Evolutionary conservation across 768 basidiomycete genomes (phyloP), one percentile per base, ranked within the genome.

Genomic region (Boletus rubropictus): DNA sequence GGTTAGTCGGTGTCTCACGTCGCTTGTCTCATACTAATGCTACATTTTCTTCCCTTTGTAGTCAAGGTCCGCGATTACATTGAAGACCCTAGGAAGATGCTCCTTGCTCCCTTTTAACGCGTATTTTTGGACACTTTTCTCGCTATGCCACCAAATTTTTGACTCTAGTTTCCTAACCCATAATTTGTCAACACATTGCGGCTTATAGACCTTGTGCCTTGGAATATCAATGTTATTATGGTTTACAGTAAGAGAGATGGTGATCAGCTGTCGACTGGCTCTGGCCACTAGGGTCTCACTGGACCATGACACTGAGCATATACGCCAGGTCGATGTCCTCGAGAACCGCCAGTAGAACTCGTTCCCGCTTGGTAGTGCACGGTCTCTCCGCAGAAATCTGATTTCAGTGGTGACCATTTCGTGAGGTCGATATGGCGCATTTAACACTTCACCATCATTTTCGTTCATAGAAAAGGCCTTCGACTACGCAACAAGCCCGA

Each of bases 81-180:
- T 49, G 91, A 97, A 68, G 91, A 95, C 70, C 90, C 92, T n/a
- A 74, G 85, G 54, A 87, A 86, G 75, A 94, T 94, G 89, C 72
- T 89, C 31, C 77, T 89, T 20, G 76, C 76, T 29, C 51, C 60
- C 4, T 55, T 50, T 33, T 63, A 24, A 55, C 12, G 12, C 18
- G 33, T 35, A 20, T 38, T 31, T 34, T 39, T 39, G 42, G 46
- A 40, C n/a, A 15, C 18, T 9, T 17, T 17, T 14, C 37, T 25
- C 9, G 14, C 3, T 34, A 14, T 55, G 29, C 14, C 27, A 32
- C 41, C 18, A n/a, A 34, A 18, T 15, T 21, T n/a, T 42, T 22
- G 59, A 48, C 21, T 38, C 22, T 60, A 56, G 35, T 33, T 35
- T 37, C 18, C 5, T 46, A 20, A 45, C 29, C 15, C 42, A 36